Base-by-base conservation (phyloP, 1,284 basidiomycete species). In the Athelia psychrophila region DNA sequence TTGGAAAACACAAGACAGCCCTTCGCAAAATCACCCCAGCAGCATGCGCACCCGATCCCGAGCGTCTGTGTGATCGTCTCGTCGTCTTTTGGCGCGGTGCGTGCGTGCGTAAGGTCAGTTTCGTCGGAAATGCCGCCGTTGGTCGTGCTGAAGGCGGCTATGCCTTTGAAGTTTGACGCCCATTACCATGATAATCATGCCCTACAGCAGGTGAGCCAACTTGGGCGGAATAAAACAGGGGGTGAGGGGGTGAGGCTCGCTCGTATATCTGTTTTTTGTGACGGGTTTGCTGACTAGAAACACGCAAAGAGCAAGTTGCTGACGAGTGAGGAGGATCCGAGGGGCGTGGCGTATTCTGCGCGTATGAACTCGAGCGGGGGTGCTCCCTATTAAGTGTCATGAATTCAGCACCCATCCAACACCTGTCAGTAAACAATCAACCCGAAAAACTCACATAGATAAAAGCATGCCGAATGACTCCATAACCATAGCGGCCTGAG, bases 41-140 rank as follows among this genome's bases (percentile, higher is more conserved):
- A 86, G 53, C 92, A 93, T 1, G 92, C 89, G 94, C 94, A 98
- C 0, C 87, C 88, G 48, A 97, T 91, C 4, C 94, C 95, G 45
- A 95, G 78, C 15, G 91, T 86, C 89, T 93, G 96, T 3, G 86
- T 85, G 45, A 97, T 74, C 44, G 86, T 83, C 58, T 82, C 86
- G 62, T 97, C 94, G 58, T 89, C n/a, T 85, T 56, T 86, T 3
- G 86, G 75, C 19, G 80, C 83, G 79, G 47, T 77, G 72, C 18
- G 91, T 88, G 44, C 78, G 56, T 88, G 88, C 12, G 71, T 66
- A 46, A 92, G 83, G 62, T 88, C 76, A 30, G 86, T 87, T 62
- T 85, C 85, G 22, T 74, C 73, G 3, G 79, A 78, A 50, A 91
- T 79, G 6, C 88, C 88, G 48, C 81, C 84, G 65, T 91, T 92